Evolutionary conservation across 257 asterid species (phyloP).

Genomic region (Salvia miltiorrhiza): DNA sequence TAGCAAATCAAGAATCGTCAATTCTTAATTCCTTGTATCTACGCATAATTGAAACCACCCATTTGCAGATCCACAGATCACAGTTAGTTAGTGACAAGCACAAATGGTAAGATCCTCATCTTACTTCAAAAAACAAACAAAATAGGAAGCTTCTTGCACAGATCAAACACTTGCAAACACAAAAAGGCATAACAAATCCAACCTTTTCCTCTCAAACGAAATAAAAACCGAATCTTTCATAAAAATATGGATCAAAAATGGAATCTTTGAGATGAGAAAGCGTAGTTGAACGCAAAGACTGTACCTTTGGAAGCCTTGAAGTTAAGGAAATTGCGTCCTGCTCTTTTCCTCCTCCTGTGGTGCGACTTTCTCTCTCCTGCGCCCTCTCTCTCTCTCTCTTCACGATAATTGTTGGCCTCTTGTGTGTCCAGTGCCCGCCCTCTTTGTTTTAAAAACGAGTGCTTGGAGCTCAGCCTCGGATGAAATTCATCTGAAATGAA

Average conservation of each 20-base stretch:
- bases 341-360: background rate
- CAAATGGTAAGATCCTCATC: background rate
- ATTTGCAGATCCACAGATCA: constrained; percentile 18
- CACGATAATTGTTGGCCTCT: background rate
- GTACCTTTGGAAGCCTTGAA: constrained; percentile 28
- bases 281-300: constrained; percentile 8
- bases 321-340: constrained; percentile 16
- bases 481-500: constrained; percentile 36
- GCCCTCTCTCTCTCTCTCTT: constrained; percentile 2
- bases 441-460: constrained; percentile 32
- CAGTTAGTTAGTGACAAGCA: background rate
- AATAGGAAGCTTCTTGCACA: background rate
- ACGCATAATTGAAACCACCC: background rate
- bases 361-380: background rate
- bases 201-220: background rate
- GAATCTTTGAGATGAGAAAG: background rate
- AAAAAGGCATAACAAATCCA: background rate
- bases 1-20: background rate
- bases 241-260: background rate
- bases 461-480: constrained; percentile 18
- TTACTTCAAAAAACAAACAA: background rate
- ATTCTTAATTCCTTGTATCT: background rate
- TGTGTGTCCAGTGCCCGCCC: constrained; percentile 32
- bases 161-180: background rate
- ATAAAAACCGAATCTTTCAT: constrained; percentile 15